These are phyloP conservation scores for Xylaria castorea DNA, from an alignment of 495 filamentous ascomycete species.

Conservation along the genomic window DNA sequence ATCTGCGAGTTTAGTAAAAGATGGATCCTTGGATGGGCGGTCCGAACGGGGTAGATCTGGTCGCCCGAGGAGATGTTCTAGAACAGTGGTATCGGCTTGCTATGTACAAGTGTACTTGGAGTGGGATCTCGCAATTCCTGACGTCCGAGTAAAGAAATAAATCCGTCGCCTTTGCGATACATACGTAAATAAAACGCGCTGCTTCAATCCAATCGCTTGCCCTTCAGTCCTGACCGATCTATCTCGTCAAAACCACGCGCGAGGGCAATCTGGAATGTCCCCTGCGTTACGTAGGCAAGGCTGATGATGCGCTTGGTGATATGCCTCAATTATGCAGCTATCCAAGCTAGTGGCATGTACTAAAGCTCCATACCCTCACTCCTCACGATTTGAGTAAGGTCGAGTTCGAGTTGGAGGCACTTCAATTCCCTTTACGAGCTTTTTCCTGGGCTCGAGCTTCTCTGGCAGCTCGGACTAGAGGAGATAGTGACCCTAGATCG, in stretches of 20 bases:
- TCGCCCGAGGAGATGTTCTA: slow-evolving; percentile 28
- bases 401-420: slow-evolving; percentile 2
- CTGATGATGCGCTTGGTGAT: slow-evolving; percentile 7
- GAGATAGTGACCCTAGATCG: slow-evolving; percentile 68
- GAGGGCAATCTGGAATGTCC: slow-evolving; percentile 9
- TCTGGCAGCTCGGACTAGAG: slow-evolving; percentile 85
- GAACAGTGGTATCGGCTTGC: slow-evolving; percentile 27
- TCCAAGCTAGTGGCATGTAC: slow-evolving; percentile 26
- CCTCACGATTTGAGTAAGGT: slow-evolving; percentile 16
- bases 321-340: slow-evolving; percentile 20
- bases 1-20: slow-evolving; percentile 20
- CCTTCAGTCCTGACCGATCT: slow-evolving; percentile 21
- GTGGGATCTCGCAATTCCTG: slow-evolving; percentile 25
- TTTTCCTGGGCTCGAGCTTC: slow-evolving; percentile 85
- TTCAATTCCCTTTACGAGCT: slow-evolving; percentile 62
- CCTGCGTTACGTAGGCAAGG: slow-evolving; percentile 8
- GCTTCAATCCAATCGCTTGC: slow-evolving; percentile 23
- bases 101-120: slow-evolving; percentile 29
- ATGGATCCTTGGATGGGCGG: slow-evolving; percentile 13
- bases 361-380: not conserved
- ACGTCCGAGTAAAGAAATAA: slow-evolving; percentile 30
- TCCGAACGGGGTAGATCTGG: slow-evolving; percentile 21
- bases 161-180: slow-evolving; percentile 23
- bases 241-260: slow-evolving; percentile 15
- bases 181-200: slow-evolving; percentile 27